phyloP scores from a whole-genome alignment of 2,329 filamentous ascomycete species.

The Ophiostoma himal-ulmi region DNA sequence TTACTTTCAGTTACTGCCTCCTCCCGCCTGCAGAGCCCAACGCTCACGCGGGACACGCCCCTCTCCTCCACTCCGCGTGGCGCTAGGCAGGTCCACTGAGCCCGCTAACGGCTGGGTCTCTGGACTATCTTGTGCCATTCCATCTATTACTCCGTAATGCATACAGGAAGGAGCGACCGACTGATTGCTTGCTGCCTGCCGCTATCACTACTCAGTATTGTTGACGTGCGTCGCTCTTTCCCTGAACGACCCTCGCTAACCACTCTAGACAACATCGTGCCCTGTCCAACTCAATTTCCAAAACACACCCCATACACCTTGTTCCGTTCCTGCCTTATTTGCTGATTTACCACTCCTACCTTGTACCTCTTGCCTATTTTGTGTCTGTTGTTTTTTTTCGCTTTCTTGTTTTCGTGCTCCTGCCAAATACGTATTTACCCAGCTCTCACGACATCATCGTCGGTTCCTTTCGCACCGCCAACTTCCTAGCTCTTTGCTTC shows the following conservation, averaged over 20 bases:
- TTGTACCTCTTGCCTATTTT: not conserved
- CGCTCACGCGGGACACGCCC: slow-evolving; percentile 16
- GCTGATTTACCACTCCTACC: not conserved
- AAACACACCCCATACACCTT: slow-evolving; percentile 3
- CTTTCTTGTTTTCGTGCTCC: not conserved
- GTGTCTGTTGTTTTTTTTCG: not conserved
- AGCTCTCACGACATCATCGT: not conserved
- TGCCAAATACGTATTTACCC: not conserved
- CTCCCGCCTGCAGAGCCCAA: not conserved
- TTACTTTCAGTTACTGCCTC: slow-evolving; percentile 9
- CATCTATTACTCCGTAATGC: too few species aligned
- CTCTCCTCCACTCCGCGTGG: slow-evolving; percentile 19
- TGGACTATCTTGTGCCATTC: not conserved
- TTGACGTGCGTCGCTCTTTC: not conserved
- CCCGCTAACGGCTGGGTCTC: slow-evolving; percentile 1
- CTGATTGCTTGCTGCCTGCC: not conserved
- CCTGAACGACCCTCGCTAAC: not conserved
- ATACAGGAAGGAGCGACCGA: not conserved
- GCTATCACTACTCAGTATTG: not conserved
- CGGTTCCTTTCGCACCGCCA: not conserved
- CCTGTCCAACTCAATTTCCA: not conserved
- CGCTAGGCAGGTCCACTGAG: slow-evolving; percentile 13
- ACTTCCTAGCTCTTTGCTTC: not conserved
- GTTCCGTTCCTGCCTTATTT: slow-evolving; percentile 13
- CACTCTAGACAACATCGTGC: not conserved